Conservation (phyloP, 768 basidiomycete species). For the Mycena indigotica region DNA sequence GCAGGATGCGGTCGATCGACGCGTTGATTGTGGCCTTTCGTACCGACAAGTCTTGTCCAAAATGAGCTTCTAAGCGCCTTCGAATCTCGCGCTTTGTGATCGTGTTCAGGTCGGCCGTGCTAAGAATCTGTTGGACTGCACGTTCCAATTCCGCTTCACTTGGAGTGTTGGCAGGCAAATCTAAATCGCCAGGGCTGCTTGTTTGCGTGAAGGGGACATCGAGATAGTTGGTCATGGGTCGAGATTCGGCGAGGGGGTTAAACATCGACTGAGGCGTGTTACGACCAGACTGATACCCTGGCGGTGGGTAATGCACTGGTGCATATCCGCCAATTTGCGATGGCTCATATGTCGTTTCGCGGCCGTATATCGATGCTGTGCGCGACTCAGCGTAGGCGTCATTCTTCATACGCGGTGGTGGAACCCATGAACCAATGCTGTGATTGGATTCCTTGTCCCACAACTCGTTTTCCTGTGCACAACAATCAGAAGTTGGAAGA, state of each 20-base stretch:
- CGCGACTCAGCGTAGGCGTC: slow-evolving; percentile 78
- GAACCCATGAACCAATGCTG: slow-evolving; percentile 91
- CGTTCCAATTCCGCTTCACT: slow-evolving; percentile 73
- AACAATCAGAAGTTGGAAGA: slow-evolving; percentile 1
- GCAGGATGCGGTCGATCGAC: slow-evolving; percentile 71
- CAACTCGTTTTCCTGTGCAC: slow-evolving; percentile 81
- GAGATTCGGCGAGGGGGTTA: slow-evolving; percentile 46
- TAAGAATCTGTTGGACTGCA: slow-evolving; percentile 73
- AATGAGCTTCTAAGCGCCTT: slow-evolving; percentile 77
- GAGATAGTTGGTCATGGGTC: slow-evolving; percentile 76
- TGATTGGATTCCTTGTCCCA: slow-evolving; percentile 98
- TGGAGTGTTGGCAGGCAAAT: slow-evolving; percentile 51
- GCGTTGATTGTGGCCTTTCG: slow-evolving; percentile 77
- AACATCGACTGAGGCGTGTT: slow-evolving; percentile 65
- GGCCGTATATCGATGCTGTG: slow-evolving; percentile 81
- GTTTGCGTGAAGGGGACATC: slow-evolving; percentile 60
- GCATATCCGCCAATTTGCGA: slow-evolving; percentile 60
- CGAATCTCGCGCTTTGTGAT: slow-evolving; percentile 93
- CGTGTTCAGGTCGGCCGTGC: slow-evolving; percentile 80
- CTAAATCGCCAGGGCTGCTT: slow-evolving; percentile 54
- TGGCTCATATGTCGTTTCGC: slow-evolving; percentile 84
- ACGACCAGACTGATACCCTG: slow-evolving; percentile 77
- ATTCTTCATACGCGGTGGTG: slow-evolving; percentile 69
- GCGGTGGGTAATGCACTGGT: slow-evolving; percentile 44
- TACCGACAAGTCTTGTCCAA: slow-evolving; percentile 72